Evolutionary conservation across 495 filamentous ascomycete species (phyloP).

Genomic region (Penicillium malachiteum): DNA sequence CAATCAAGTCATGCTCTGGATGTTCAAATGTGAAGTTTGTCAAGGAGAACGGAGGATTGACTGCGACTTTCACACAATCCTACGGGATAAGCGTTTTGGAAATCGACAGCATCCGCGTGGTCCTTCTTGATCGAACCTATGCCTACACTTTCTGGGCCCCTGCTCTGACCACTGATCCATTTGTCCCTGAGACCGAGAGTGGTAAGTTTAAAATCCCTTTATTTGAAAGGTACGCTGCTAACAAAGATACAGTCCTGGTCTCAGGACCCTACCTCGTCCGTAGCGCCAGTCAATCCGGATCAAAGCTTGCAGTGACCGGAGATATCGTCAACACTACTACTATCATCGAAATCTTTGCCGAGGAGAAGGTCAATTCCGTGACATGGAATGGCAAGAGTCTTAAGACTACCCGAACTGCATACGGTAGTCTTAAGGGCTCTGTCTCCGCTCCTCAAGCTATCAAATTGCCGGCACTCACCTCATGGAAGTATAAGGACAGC

Average conservation of each 20-base stretch:
- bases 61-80: slow-evolving; percentile 43
- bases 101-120: slow-evolving; percentile 44
- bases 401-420: slow-evolving; percentile 32
- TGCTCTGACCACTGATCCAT: slow-evolving; percentile 50
- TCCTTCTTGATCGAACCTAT: slow-evolving; percentile 50
- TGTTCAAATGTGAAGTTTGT: slow-evolving; percentile 42
- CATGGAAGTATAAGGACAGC: slow-evolving; percentile 67
- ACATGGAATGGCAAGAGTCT: slow-evolving; percentile 56
- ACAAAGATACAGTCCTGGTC: slow-evolving; percentile 50
- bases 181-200: slow-evolving; percentile 43
- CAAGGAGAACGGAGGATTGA: slow-evolving; percentile 30
- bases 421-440: slow-evolving; percentile 50
- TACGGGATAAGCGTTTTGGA: slow-evolving; percentile 47
- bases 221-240: slow-evolving; percentile 1
- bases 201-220: slow-evolving; percentile 25
- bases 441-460: slow-evolving; percentile 44
- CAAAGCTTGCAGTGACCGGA: slow-evolving; percentile 55
- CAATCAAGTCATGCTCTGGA: slow-evolving; percentile 27
- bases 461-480: slow-evolving; percentile 51
- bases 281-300: slow-evolving; percentile 46
- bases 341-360: slow-evolving; percentile 58
- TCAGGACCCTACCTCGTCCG: slow-evolving; percentile 65
- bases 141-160: slow-evolving; percentile 60
- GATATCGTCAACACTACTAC: slow-evolving; percentile 62
- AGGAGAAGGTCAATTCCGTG: slow-evolving; percentile 44